Evolutionary conservation across 1,284 basidiomycete species (phyloP).

Genomic region (Marasmius oreades): DNA sequence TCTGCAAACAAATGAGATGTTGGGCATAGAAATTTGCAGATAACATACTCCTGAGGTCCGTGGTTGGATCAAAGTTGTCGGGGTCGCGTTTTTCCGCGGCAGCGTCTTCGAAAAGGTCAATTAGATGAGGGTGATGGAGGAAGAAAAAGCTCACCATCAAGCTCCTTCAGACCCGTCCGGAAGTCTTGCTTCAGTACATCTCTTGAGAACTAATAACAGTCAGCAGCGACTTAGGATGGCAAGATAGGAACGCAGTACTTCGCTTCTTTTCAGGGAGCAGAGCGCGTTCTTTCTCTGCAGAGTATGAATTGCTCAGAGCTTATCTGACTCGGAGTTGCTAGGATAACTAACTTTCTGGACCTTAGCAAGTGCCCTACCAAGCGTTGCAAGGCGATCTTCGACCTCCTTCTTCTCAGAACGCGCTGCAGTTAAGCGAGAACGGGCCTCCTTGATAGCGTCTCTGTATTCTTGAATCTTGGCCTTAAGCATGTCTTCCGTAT

Average conservation of each 20-base stretch:
- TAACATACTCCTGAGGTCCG: slow-evolving; percentile 43
- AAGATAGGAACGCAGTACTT: slow-evolving; percentile 30
- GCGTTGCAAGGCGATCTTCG: slow-evolving; percentile 37
- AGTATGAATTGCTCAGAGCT: neutral
- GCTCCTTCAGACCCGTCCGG: slow-evolving; percentile 51
- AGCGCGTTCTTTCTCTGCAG: slow-evolving; percentile 53
- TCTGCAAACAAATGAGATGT: slow-evolving; percentile 29
- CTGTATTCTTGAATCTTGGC: slow-evolving; percentile 40
- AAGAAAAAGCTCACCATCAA: slow-evolving; percentile 41
- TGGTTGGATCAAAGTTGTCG: slow-evolving; percentile 48
- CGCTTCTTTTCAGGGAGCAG: slow-evolving; percentile 55
- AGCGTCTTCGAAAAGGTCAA: slow-evolving; percentile 32
- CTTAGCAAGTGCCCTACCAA: slow-evolving; percentile 43
- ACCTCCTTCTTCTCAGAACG: slow-evolving; percentile 45
- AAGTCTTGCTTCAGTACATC: slow-evolving; percentile 60
- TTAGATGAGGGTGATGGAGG: slow-evolving; percentile 3
- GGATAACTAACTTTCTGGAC: slow-evolving; percentile 33
- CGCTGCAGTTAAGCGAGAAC: slow-evolving; percentile 34
- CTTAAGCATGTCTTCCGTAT: slow-evolving; percentile 44
- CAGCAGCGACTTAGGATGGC: neutral
- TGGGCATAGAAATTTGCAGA: neutral
- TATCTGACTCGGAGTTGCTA: neutral
- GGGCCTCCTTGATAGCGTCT: slow-evolving; percentile 36
- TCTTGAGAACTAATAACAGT: slow-evolving; percentile 41
- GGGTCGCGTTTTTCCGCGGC: slow-evolving; percentile 56